Conservation (phyloP, 495 filamentous ascomycete genomes). For the Evernia prunastri region DNA sequence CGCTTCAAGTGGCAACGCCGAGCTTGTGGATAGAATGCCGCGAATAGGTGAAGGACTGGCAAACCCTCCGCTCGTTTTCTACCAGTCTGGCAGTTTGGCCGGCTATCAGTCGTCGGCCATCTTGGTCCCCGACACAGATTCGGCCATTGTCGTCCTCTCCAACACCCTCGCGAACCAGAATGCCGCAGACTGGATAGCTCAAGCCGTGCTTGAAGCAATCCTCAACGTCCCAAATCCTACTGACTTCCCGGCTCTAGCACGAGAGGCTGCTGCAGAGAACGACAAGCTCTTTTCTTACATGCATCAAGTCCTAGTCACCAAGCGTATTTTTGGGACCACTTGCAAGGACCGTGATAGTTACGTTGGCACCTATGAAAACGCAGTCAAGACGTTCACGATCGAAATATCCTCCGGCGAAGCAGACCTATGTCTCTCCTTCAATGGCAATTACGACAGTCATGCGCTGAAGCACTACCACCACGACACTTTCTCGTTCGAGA, state of each 20-base stretch:
- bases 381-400: no score
- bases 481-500: no score
- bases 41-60: slow-evolving; percentile 4
- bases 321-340: no score
- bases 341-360: no score
- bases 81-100: slow-evolving; percentile 14
- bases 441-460: no score
- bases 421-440: no score
- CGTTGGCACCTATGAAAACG: no score
- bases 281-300: no score
- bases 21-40: slow-evolving; percentile 9
- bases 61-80: slow-evolving; percentile 2
- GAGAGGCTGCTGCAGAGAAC: slow-evolving; percentile 6
- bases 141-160: slow-evolving; percentile 16
- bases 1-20: slow-evolving; percentile 2
- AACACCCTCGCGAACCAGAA: slow-evolving; percentile 16
- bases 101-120: slow-evolving; percentile 5
- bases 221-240: slow-evolving; percentile 6
- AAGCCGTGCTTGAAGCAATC: slow-evolving; percentile 16
- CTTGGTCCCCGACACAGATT: slow-evolving; percentile 12
- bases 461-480: no score
- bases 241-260: slow-evolving; percentile 8
- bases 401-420: no score
- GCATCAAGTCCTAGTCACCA: no score
- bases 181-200: slow-evolving; percentile 17